phyloP scores from a whole-genome alignment of 805 yeast species.

The Kodamaea lidongshanica region DNA sequence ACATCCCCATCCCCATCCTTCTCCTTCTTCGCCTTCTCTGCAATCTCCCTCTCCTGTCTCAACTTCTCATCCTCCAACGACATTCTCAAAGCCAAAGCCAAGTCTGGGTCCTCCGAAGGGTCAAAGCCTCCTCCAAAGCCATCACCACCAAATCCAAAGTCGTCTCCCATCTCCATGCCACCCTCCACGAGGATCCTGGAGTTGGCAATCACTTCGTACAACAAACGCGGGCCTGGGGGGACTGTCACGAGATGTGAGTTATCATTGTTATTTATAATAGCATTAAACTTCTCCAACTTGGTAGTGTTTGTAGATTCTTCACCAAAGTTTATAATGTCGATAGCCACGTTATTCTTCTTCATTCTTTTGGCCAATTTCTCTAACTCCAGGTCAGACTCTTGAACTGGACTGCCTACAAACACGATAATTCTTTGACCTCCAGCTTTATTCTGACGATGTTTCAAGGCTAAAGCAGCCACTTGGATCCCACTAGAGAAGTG shows the following conservation, averaged over 20 bases:
- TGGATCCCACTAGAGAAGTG: constrained; percentile 81
- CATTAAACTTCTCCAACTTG: constrained; percentile 72
- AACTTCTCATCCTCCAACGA: constrained; percentile 93
- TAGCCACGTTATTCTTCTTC: constrained; percentile 87
- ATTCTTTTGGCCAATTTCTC: constrained; percentile 82
- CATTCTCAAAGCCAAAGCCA: constrained; percentile 90
- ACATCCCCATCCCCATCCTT: constrained; percentile 6
- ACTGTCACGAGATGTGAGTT: constrained; percentile 78
- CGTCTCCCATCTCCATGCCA: constrained; percentile 45
- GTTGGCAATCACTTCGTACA: constrained; percentile 74
- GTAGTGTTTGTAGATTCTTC: constrained; percentile 74
- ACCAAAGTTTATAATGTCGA: constrained; percentile 89
- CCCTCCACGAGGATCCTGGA: constrained; percentile 70
- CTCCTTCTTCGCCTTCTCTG: constrained; percentile 23
- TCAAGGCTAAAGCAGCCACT: constrained; percentile 85
- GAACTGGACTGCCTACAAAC: constrained; percentile 84
- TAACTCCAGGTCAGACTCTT: constrained; percentile 61
- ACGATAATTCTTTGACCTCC: constrained; percentile 86
- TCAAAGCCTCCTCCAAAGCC: constrained; percentile 45
- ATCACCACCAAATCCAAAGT: constrained; percentile 38
- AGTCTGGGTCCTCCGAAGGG: constrained; percentile 92
- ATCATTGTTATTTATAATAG: constrained; percentile 68
- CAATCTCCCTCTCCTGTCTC: constrained; percentile 74
- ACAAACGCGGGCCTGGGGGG: constrained; percentile 79
- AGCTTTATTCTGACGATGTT: constrained; percentile 90